Percentiles rank a stretch among this genome's conserved stretches.
Evolutionary conservation across 139 green algal species (phyloP).

Genomic region (Mychonastes homosphaera): DNA sequence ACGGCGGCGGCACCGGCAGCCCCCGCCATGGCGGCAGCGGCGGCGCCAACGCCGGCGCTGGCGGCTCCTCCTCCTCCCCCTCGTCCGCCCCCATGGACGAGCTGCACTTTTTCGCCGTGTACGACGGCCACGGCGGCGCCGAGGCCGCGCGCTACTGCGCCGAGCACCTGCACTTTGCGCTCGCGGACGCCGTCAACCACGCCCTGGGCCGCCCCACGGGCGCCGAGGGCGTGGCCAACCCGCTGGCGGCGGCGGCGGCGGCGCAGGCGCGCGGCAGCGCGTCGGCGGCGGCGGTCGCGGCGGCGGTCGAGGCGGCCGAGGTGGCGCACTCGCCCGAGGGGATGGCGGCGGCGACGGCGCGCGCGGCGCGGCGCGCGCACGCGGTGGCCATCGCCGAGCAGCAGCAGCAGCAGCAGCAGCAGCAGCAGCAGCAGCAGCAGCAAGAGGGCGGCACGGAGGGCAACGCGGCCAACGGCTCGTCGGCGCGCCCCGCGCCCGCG

Average conservation of each 20-base stretch:
- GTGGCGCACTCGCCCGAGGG: background rate
- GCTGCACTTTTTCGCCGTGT: conserved; percentile 76
- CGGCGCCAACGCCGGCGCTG: too few relatives aligned
- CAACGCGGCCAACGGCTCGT: too few relatives aligned
- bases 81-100: conserved; percentile 34
- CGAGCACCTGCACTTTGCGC: conserved; percentile 42
- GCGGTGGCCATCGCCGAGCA: too few relatives aligned
- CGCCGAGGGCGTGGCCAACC: background rate
- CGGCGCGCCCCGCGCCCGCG: background rate
- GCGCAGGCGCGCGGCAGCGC: background rate
- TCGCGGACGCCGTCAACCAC: conserved; percentile 28
- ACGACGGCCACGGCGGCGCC: conserved; percentile 67
- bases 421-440: background rate
- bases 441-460: too few relatives aligned
- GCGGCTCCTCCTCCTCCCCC: too few relatives aligned
- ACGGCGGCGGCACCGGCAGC: too few relatives aligned
- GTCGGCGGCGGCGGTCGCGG: too few relatives aligned
- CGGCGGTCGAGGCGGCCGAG: too few relatives aligned
- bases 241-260: background rate
- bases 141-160: conserved; percentile 57
- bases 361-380: too few relatives aligned
- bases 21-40: too few relatives aligned
- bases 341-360: background rate
- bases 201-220: conserved; percentile 9
- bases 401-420: conserved; percentile 7